These are phyloP conservation scores for Fusarium buharicum DNA, from an alignment of 2,329 filamentous ascomycete species.

Conservation along the genomic window DNA sequence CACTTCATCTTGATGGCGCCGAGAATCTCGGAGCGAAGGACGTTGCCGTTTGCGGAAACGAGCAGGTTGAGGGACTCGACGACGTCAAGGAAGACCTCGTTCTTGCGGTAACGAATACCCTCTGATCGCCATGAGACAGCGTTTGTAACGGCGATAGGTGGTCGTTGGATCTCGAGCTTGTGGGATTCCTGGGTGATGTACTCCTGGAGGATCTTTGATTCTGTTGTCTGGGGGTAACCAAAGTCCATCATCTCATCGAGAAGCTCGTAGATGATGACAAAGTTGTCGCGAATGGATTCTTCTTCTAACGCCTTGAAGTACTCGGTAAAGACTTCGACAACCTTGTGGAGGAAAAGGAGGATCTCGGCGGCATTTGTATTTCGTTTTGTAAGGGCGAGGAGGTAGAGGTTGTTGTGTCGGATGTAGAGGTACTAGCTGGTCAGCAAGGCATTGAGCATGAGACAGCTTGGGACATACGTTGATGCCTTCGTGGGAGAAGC, in stretches of 20 bases:
- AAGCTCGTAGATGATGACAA: constrained; percentile 98
- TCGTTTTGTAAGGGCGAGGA: constrained; percentile 96
- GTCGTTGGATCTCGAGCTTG: constrained; percentile 95
- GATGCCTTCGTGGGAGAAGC: constrained; percentile 98
- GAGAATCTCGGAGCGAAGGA: constrained; percentile 93
- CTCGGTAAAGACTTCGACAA: constrained; percentile 98
- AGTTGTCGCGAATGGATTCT: constrained; percentile 98
- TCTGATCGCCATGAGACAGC: constrained; percentile 98
- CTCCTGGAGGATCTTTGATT: constrained; percentile 98
- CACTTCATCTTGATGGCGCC: constrained; percentile 99
- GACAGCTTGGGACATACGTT: constrained; percentile 71
- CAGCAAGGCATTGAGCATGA: constrained; percentile 19
- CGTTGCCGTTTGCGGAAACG: constrained; percentile 93
- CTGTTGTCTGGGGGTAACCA: constrained; percentile 97
- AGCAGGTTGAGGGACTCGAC: constrained; percentile 96
- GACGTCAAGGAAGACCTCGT: constrained; percentile 98
- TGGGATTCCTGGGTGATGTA: constrained; percentile 99
- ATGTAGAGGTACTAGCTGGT: constrained; percentile 90
- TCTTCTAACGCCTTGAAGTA: constrained; percentile 99
- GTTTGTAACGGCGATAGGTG: constrained; percentile 97
- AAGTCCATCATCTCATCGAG: constrained; percentile 99
- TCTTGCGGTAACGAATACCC: constrained; percentile 98
- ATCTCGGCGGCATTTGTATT: constrained; percentile 99
- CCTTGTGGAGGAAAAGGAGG: constrained; percentile 95
- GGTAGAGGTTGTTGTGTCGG: constrained; percentile 98